These are phyloP conservation scores for Saccharomycopsis fibuligera DNA, from an alignment of 805 yeast species.

Conservation along the genomic window DNA sequence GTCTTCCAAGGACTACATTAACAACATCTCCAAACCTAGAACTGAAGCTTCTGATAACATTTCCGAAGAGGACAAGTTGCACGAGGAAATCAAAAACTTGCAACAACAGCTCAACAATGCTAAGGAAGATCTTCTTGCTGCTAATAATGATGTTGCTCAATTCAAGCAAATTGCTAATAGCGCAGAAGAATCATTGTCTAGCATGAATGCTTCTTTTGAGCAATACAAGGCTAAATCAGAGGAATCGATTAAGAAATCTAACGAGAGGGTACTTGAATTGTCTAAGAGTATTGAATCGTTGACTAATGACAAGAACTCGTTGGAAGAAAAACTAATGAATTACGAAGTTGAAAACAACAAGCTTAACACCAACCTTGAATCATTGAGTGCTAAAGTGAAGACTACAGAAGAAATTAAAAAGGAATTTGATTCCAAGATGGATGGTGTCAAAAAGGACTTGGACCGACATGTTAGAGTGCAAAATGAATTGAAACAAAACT, in stretches of 20 bases:
- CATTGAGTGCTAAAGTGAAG: constrained; percentile 7
- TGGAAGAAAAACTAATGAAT: constrained; percentile 25
- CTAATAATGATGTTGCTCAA: constrained; percentile 53
- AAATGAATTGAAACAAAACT: constrained; percentile 37
- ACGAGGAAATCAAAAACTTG: constrained; percentile 15
- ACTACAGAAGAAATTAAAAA: constrained; percentile 25
- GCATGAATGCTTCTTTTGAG: constrained; percentile 50
- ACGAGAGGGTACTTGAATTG: constrained; percentile 21
- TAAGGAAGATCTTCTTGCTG: constrained; percentile 47
- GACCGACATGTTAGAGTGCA: constrained; percentile 39
- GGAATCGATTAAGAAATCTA: background rate
- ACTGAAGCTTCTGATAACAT: background rate
- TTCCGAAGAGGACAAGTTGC: constrained; percentile 13
- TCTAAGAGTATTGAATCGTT: constrained; percentile 6
- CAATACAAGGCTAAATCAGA: constrained; percentile 28
- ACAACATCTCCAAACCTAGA: constrained; percentile 21
- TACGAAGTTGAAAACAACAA: constrained; percentile 27
- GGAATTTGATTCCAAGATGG: constrained; percentile 29
- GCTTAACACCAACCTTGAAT: constrained; percentile 13
- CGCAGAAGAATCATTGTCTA: constrained; percentile 57
- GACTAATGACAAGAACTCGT: background rate
- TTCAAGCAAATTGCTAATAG: constrained; percentile 57
- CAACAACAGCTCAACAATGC: constrained; percentile 33
- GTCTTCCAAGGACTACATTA: constrained; percentile 23
- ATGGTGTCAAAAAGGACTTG: constrained; percentile 32